A percentile compares a stretch with the other conserved stretches of the same genome.
phyloP scores from a whole-genome alignment of 768 basidiomycete species.

The Antrodiella citrinella region DNA sequence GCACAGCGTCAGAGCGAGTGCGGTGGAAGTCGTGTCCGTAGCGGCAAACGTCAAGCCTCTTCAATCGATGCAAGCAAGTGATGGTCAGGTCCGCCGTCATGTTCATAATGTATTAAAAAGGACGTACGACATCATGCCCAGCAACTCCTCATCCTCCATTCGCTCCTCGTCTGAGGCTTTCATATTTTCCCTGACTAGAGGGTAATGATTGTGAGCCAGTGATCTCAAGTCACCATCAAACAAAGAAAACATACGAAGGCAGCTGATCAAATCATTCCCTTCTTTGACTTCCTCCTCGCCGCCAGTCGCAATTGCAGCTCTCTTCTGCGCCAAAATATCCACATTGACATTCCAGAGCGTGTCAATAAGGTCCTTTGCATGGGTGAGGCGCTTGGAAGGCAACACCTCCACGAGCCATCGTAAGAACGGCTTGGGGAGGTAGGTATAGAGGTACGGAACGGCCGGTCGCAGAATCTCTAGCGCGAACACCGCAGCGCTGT shows the following conservation, averaged over 20 bases:
- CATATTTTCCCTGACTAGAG: not conserved
- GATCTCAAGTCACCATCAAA: too few relatives aligned
- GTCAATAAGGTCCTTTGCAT: constrained; percentile 1
- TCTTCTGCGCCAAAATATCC: constrained; percentile 8
- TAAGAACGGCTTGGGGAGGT: not conserved
- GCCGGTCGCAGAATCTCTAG: not conserved
- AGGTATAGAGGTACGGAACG: constrained; percentile 1
- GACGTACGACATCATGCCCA: constrained; percentile 30
- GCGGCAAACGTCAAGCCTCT: constrained; percentile 34
- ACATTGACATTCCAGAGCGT: constrained; percentile 2
- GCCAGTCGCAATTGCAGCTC: constrained; percentile 4
- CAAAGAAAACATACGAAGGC: constrained; percentile 3
- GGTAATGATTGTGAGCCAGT: too few relatives aligned
- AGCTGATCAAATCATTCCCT: constrained; percentile 14
- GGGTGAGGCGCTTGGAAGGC: constrained; percentile 2
- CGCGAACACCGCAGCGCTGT: not conserved
- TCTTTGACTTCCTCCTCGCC: constrained; percentile 10
- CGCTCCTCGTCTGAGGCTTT: not conserved
- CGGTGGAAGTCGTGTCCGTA: constrained; percentile 37
- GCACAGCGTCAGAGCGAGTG: constrained; percentile 29
- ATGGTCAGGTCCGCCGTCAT: not conserved
- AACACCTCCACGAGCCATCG: not conserved
- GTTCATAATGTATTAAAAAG: not conserved
- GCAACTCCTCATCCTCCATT: constrained; percentile 24
- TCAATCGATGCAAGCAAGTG: too few relatives aligned